phyloP scores from a whole-genome alignment of 345 rosid genomes.

The Gossypium rotundifolium region DNA sequence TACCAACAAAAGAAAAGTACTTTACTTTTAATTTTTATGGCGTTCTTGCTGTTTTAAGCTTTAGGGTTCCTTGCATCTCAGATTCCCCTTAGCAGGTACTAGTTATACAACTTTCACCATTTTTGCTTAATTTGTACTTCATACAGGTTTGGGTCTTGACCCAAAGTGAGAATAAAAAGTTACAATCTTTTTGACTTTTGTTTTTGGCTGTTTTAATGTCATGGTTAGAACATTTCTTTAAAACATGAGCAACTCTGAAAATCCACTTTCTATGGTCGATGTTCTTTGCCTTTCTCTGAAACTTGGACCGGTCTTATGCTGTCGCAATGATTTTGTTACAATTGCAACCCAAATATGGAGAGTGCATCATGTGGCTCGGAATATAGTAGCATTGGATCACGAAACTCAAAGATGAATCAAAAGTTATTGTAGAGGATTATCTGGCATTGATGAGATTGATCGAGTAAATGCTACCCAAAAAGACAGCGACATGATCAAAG shows the following conservation, averaged over 20 bases:
- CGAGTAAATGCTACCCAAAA: constrained; percentile 22
- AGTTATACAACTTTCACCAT: no score
- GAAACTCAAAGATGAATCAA: neutral
- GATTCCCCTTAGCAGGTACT: no score
- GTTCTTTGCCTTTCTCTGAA: neutral
- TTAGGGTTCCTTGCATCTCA: no score
- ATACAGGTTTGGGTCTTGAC: no score
- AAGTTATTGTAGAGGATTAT: neutral
- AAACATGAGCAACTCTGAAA: neutral
- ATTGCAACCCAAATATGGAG: neutral
- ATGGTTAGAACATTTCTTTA: no score
- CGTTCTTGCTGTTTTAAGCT: no score
- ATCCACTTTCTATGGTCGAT: neutral
- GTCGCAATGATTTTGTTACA: neutral
- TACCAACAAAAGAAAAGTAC: neutral
- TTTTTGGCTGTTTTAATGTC: no score
- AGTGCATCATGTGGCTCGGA: neutral
- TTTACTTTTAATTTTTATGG: no score
- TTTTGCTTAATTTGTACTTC: no score
- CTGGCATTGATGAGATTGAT: constrained; percentile 19
- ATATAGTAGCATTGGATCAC: neutral
- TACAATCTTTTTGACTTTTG: no score
- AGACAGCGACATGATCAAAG: constrained; percentile 10
- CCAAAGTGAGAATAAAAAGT: no score
- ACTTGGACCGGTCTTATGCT: neutral